A percentile compares a stretch with the other conserved stretches of the same genome.
These are phyloP conservation scores for Alloascoidea africana DNA, from an alignment of 805 yeast species.

Conservation along the genomic window DNA sequence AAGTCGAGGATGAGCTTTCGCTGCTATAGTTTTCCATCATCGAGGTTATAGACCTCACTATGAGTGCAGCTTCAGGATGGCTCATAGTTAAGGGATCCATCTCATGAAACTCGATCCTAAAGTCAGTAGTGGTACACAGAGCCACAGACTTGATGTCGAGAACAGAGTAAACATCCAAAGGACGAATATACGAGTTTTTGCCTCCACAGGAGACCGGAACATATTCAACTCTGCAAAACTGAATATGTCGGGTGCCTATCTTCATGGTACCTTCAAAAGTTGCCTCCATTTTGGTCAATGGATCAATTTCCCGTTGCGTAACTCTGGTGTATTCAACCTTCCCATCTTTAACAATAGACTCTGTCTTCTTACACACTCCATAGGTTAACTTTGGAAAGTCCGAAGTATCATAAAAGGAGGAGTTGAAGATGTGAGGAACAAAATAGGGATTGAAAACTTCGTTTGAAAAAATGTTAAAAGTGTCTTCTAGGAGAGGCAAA, in stretches of 20 bases:
- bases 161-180: conserved; percentile 23
- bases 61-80: background rate
- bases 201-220: background rate
- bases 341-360: conserved; percentile 22
- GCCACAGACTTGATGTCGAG: conserved; percentile 24
- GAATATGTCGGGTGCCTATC: conserved; percentile 57
- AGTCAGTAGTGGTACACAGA: conserved; percentile 27
- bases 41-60: background rate
- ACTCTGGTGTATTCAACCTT: conserved; percentile 14
- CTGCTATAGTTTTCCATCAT: background rate
- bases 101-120: conserved; percentile 22
- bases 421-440: conserved; percentile 24
- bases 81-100: background rate
- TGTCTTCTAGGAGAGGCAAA: conserved; percentile 12
- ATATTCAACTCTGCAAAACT: conserved; percentile 20
- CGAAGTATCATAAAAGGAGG: conserved; percentile 29
- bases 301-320: background rate
- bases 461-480: conserved; percentile 9
- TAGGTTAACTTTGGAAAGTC: conserved; percentile 11
- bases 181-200: background rate
- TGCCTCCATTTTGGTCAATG: no score
- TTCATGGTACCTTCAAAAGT: conserved; percentile 47
- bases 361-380: conserved; percentile 21
- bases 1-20: background rate
- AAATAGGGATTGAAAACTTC: conserved; percentile 11